phyloP scores from a whole-genome alignment of 139 green algal genomes.

The Coelastrella sp. region DNA sequence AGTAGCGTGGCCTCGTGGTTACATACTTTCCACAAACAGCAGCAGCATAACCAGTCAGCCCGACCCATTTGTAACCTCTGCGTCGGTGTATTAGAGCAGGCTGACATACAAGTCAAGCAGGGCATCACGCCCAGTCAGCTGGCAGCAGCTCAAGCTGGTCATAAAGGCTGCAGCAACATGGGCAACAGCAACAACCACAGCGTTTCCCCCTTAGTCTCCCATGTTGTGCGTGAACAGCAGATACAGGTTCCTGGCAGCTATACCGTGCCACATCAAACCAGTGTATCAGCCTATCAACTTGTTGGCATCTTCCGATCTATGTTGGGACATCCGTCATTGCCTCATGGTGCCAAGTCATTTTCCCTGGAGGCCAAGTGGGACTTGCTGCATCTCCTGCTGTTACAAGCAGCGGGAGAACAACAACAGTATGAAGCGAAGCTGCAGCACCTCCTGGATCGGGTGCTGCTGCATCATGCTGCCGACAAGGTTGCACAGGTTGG shows the following conservation, averaged over 20 bases:
- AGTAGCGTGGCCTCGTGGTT: not conserved
- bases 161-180: no score
- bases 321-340: not conserved
- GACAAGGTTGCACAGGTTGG: constrained; percentile 18
- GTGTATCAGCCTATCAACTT: constrained; percentile 33
- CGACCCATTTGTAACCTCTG: not conserved
- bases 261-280: constrained; percentile 4
- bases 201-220: no score
- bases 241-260: not conserved
- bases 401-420: not conserved
- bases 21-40: not conserved
- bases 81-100: not conserved
- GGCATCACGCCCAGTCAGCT: not conserved
- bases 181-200: no score
- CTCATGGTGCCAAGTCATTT: not conserved
- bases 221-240: not conserved
- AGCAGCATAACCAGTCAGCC: not conserved
- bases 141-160: not conserved
- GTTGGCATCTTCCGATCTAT: constrained; percentile 7
- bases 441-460: not conserved
- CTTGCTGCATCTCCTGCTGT: constrained; percentile 30
- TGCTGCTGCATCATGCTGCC: constrained; percentile 16
- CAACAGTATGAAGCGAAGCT: not conserved
- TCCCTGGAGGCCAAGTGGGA: constrained; percentile 29
- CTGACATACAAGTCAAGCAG: not conserved